A percentile compares a stretch with the other conserved stretches of the same genome.
These are phyloP conservation scores for Stachybotrys elegans DNA, from an alignment of 2,329 filamentous ascomycete genomes.

Conservation along the genomic window DNA sequence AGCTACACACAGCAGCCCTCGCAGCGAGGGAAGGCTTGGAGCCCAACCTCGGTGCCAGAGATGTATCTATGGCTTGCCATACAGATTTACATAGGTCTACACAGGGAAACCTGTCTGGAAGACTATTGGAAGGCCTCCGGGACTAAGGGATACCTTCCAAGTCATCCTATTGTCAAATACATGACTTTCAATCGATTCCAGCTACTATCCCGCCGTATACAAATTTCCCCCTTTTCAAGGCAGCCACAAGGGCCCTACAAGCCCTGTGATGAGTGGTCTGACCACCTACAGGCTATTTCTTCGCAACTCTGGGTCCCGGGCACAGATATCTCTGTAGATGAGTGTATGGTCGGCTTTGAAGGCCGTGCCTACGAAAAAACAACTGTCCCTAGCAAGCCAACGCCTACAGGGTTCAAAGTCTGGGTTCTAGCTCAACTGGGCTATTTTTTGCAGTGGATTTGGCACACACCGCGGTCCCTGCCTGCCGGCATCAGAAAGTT, in stretches of 20 bases:
- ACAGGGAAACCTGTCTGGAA: constrained; percentile 5
- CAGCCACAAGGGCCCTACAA: not conserved
- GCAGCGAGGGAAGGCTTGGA: no score
- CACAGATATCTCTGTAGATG: constrained; percentile 4
- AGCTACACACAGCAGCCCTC: no score
- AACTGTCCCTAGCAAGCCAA: constrained; percentile 3
- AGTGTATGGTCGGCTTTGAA: constrained; percentile 7
- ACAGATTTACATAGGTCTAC: constrained; percentile 9
- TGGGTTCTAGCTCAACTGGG: constrained; percentile 6
- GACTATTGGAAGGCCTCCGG: constrained; percentile 7
- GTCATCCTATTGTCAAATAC: constrained; percentile 5
- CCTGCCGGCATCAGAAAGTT: not conserved
- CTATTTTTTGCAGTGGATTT: constrained; percentile 8
- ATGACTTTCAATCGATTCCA: constrained; percentile 7
- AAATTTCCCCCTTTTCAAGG: not conserved
- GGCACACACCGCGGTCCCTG: constrained; percentile 4
- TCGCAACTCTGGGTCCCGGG: constrained; percentile 2
- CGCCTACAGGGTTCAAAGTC: constrained; percentile 5
- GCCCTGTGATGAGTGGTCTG: constrained; percentile 6
- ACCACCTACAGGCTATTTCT: constrained; percentile 4
- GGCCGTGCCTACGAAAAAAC: not conserved
- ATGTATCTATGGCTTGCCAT: constrained; percentile 9
- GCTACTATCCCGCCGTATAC: not conserved
- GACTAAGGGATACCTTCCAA: not conserved
- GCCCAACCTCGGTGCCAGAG: constrained; percentile 5